These are phyloP conservation scores for Thymus mandschuricus DNA, from an alignment of 257 asterid species.

Conservation along the genomic window DNA sequence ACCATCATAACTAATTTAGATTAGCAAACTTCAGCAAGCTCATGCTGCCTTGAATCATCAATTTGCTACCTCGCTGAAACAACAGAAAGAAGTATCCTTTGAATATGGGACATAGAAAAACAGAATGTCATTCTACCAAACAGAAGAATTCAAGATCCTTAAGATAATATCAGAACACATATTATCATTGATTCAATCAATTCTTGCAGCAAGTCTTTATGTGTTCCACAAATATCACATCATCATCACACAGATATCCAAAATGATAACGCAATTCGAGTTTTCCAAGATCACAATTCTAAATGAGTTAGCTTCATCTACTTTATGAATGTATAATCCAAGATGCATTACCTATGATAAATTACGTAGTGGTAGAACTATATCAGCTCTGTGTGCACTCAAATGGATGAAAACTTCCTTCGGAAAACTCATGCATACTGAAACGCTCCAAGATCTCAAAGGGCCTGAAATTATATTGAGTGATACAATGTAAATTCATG, in stretches of 20 bases:
- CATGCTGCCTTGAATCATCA: constrained; percentile 27
- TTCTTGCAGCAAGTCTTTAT: neutral
- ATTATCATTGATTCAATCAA: neutral
- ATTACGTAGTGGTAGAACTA: constrained; percentile 8
- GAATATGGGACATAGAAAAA: neutral
- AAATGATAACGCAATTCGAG: neutral
- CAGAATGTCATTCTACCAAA: neutral
- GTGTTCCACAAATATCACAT: neutral
- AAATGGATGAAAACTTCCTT: constrained; percentile 87
- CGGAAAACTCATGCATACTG: constrained; percentile 85
- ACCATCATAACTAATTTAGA: constrained; percentile 12
- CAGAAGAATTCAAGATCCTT: neutral
- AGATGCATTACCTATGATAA: constrained; percentile 28
- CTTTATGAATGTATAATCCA: no score
- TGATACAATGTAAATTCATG: neutral
- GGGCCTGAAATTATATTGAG: constrained; percentile 64
- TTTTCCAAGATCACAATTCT: neutral
- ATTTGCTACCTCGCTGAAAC: constrained; percentile 17
- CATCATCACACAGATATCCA: neutral
- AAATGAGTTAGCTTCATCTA: no score
- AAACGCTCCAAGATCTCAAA: constrained; percentile 87
- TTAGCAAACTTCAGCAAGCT: constrained; percentile 29
- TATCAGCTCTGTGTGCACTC: constrained; percentile 94
- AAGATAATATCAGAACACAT: no score
- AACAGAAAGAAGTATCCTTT: neutral